Base-by-base conservation (phyloP, 805 yeast species). In the Candida railenensis region DNA sequence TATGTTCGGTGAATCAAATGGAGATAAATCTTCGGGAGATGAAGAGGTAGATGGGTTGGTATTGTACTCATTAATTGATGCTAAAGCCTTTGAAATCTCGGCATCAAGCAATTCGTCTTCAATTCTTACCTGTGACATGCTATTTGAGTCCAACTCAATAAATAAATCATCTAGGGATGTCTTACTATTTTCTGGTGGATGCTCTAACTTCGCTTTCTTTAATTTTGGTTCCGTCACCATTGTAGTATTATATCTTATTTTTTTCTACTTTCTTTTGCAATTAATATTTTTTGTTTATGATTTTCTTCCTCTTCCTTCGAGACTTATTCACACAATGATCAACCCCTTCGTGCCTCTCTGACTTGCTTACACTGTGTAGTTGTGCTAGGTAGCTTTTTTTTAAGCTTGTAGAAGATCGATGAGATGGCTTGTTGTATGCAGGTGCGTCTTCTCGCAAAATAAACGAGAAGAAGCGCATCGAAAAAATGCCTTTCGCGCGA, bases 51-150 rank as follows among this genome's bases (percentile, higher is more conserved):
- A 36, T 16, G 39, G 16, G 14, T 9, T 15, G 22, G 22, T 16
- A 22, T 36, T 36, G 41, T 43, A 49, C 34, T 54, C 53, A 38
- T 48, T 47, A 40, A 54, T 43, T 1, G 56, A 44, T 32, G 41
- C 18, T 37, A 55, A 47, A 12, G 58, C 58, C n/a, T 47, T 40
- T 44, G 45, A 37, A 34, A 54, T 52, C 34, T 52, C 56, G 25
- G 46, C 54, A 30, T 54, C 49, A 33, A 52, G 51, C 30, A 40
- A 38, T 11, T 20, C 44, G 25, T 28, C 38, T 16, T 38, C 42
- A 11, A 22, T 34, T 34, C 19, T 34, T 16, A 16, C 19, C 15
- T 7, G 37, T 34, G 19, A n/a, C 14, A 14, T 16, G 32, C 16
- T 22, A 22, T 18, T 18, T 18, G 30, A 25, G 5, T 18, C 38